phyloP scores from a whole-genome alignment of 306 rosid species.

The Dryas drummondii region DNA sequence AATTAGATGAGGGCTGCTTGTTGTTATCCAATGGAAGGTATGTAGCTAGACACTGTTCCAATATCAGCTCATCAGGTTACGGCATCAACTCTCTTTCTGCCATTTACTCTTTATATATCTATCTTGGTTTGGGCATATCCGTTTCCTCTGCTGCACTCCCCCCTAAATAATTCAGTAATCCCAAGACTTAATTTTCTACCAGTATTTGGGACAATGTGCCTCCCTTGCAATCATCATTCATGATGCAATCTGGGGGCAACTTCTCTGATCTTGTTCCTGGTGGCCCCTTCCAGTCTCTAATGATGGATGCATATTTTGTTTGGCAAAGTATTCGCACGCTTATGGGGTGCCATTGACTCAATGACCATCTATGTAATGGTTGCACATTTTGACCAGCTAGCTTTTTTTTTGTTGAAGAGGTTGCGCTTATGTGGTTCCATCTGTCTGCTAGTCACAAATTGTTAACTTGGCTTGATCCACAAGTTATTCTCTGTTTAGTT shows the following conservation, averaged over 20 bases:
- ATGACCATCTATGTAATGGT: too few relatives aligned
- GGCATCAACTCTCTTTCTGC: neutral
- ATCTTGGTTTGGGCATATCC: neutral
- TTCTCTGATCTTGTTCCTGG: too few relatives aligned
- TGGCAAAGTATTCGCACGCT: too few relatives aligned
- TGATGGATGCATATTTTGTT: too few relatives aligned
- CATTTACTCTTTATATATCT: neutral
- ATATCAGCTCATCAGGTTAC: neutral
- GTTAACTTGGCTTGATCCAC: neutral
- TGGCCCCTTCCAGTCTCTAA: too few relatives aligned
- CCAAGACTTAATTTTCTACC: neutral
- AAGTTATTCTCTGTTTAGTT: neutral
- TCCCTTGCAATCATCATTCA: neutral
- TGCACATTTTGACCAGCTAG: too few relatives aligned
- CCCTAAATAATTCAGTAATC: neutral
- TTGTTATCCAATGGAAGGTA: conserved; percentile 85
- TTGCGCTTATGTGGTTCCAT: too few relatives aligned
- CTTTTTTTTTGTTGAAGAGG: too few relatives aligned
- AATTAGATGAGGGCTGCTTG: conserved; percentile 61
- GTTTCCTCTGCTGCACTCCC: neutral
- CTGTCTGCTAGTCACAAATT: too few relatives aligned
- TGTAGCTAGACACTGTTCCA: conserved; percentile 18
- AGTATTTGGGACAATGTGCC: neutral
- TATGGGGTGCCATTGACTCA: too few relatives aligned
- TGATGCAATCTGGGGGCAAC: neutral